Evolutionary conservation across 129 eudicot species (phyloP).

Genomic region (Tanacetum coccineum): DNA sequence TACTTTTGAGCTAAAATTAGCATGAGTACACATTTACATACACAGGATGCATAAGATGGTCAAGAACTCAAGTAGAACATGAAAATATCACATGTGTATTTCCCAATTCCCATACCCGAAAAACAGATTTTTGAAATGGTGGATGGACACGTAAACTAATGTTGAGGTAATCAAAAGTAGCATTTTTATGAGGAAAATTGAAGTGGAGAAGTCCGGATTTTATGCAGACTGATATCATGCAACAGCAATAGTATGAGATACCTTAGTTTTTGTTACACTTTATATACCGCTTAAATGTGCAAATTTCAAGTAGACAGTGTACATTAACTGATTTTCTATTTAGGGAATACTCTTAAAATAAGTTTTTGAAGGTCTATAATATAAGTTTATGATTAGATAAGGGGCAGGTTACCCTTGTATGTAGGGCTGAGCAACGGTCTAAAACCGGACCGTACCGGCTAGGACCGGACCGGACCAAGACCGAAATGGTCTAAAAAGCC

Average conservation of each 20-base stretch:
- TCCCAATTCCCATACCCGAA: neutral
- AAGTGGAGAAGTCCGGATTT: neutral
- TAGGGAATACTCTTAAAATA: neutral
- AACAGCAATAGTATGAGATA: neutral
- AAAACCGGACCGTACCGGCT: no score
- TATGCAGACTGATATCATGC: conserved; percentile 1
- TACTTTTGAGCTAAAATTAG: conserved; percentile 16
- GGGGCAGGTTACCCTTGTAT: no score
- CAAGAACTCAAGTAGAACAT: neutral
- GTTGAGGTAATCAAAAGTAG: neutral
- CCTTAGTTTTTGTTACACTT: neutral
- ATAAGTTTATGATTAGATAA: neutral
- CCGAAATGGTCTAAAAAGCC: no score
- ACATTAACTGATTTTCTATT: neutral
- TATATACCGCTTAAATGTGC: neutral
- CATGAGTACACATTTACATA: conserved; percentile 8
- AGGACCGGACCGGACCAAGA: no score
- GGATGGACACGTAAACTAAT: neutral
- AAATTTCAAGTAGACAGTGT: neutral
- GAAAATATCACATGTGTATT: conserved; percentile 6
- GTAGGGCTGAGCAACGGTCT: no score
- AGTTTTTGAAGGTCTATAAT: neutral
- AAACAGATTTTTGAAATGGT: neutral
- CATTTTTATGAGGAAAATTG: neutral
- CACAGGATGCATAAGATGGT: conserved; percentile 4